A percentile compares a stretch with the other conserved stretches of the same genome.
Evolutionary conservation across 2,329 filamentous ascomycete species (phyloP).

Genomic region (Orbilia blumenaviensis): DNA sequence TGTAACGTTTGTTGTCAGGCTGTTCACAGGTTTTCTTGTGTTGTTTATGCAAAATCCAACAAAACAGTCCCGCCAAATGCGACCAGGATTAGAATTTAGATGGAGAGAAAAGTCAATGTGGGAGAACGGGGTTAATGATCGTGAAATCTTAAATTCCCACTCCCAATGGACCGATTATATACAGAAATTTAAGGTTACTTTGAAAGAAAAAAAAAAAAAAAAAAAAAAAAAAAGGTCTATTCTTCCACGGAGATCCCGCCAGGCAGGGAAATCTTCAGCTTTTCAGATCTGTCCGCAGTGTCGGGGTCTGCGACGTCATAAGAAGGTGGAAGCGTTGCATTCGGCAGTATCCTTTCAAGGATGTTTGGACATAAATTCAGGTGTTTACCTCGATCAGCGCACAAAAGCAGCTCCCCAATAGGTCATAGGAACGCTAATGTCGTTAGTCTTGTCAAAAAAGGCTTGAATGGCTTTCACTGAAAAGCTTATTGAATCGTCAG

Average conservation of each 20-base stretch:
- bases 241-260: background rate
- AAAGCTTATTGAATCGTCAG: slow-evolving; percentile 11
- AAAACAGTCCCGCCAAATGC: background rate
- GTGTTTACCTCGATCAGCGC: slow-evolving; percentile 31
- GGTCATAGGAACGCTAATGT: slow-evolving; percentile 19
- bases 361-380: background rate
- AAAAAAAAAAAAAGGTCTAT: too few relatives aligned
- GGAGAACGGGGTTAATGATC: background rate
- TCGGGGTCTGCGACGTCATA: slow-evolving; percentile 22
- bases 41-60: slow-evolving; percentile 29
- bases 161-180: background rate
- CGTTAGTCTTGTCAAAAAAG: slow-evolving; percentile 9
- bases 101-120: background rate
- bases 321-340: slow-evolving; percentile 44
- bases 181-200: background rate
- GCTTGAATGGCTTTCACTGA: background rate
- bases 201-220: too few relatives aligned
- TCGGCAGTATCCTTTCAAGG: slow-evolving; percentile 22
- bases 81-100: background rate
- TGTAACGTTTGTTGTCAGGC: background rate
- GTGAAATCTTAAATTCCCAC: background rate
- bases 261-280: too few relatives aligned
- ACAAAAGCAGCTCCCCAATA: slow-evolving; percentile 18
- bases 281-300: background rate
- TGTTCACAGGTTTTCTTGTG: background rate